Evolutionary conservation across 768 basidiomycete genomes (phyloP).

Genomic region (Sporobolomyces phaffii): DNA sequence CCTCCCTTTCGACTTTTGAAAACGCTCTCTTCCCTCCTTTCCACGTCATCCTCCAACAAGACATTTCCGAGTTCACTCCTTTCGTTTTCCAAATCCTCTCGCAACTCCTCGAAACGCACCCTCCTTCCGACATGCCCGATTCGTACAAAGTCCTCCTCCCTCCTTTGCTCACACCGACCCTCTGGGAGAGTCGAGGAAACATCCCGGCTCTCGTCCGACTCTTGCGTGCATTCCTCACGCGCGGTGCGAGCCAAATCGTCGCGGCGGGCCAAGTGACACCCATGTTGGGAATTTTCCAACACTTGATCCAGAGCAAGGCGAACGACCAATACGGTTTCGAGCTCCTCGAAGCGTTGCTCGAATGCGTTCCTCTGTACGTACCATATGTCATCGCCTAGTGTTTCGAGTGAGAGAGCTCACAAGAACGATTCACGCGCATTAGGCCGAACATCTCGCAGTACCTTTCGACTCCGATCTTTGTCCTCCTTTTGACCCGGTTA

Average conservation of each 20-base stretch:
- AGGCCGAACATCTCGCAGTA: conserved; percentile 62
- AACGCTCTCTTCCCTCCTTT: conserved; percentile 75
- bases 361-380: conserved; percentile 68
- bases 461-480: conserved; percentile 64
- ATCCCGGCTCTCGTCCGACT: conserved; percentile 87
- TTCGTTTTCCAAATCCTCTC: conserved; percentile 95
- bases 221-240: conserved; percentile 70
- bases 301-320: conserved; percentile 66
- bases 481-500: conserved; percentile 71
- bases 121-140: conserved; percentile 55
- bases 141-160: conserved; percentile 74
- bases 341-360: conserved; percentile 69
- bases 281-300: conserved; percentile 84
- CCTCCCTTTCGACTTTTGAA: conserved; percentile 70
- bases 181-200: conserved; percentile 91
- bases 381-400: no score
- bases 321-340: conserved; percentile 92
- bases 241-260: conserved; percentile 65
- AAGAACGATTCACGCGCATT: conserved; percentile 47
- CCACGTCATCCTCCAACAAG: conserved; percentile 78
- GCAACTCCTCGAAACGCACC: conserved; percentile 85
- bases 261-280: conserved; percentile 64
- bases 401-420: no score
- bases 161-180: conserved; percentile 71
- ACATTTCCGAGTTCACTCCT: conserved; percentile 94